Evolutionary conservation across 225 moss, liverwort and hornwort species (phyloP).

Genomic region (Antitrichia curtipendula): DNA sequence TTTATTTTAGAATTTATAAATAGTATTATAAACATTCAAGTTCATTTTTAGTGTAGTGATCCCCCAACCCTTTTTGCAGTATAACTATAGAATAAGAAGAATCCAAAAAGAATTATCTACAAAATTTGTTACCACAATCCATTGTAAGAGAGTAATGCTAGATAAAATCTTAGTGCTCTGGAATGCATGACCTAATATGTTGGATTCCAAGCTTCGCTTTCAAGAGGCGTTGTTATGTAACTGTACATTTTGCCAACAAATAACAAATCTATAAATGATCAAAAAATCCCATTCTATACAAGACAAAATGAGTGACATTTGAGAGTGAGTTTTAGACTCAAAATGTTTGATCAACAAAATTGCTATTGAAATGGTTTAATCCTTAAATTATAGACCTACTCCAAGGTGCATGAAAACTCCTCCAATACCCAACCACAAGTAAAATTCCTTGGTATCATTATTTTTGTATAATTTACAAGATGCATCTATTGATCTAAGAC

Average conservation of each 20-base stretch:
- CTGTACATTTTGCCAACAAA: fast-evolving
- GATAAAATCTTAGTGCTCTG: neutral
- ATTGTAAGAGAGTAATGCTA: neutral
- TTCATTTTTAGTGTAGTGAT: neutral
- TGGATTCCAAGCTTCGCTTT: neutral
- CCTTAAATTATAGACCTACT: fast-evolving
- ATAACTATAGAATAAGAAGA: fast-evolving
- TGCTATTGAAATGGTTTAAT: neutral
- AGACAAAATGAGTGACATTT: too few relatives aligned
- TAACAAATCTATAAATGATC: neutral
- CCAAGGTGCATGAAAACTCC: fast-evolving
- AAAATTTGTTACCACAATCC: neutral
- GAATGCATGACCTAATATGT: neutral
- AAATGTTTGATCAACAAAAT: neutral
- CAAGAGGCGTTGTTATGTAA: fast-evolving
- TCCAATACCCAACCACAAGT: fast-evolving
- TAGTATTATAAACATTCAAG: neutral
- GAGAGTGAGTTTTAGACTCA: neutral
- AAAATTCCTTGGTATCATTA: fast-evolving
- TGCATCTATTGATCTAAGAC: neutral
- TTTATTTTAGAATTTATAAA: neutral
- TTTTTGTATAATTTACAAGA: neutral
- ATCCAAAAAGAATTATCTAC: neutral
- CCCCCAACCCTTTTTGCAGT: fast-evolving
- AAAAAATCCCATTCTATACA: neutral